Base-by-base conservation (phyloP, 2,329 filamentous ascomycete species). In the Pestalotiopsis sp. region DNA sequence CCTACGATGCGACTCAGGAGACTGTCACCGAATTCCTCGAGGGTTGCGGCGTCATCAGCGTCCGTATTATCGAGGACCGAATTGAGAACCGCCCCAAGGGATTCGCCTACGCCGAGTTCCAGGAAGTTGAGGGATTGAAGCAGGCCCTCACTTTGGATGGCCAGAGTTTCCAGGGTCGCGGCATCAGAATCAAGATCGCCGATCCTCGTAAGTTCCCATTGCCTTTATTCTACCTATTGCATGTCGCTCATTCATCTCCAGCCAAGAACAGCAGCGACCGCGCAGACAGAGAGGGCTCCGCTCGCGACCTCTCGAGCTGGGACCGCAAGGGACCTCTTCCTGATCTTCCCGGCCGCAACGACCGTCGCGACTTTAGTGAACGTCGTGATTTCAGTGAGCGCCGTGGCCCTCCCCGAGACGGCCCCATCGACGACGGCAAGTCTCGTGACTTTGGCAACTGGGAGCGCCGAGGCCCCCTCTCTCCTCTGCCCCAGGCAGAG, bases 31-130 rank as follows among this genome's bases (percentile, higher is more conserved):
- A 94, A 66, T 96, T 98, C 78, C 97, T 99, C 78, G 84, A 86
- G 66, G 93, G 87, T 68, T 98, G 95, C 81, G 89, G 94, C 72
- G 91, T 98, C 75, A 92, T 92, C 73, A 98, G 90, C 79, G 94
- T 99, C 73, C 93, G 96, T 77, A 94, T 99, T 76, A 97, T 99
- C 72, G 95, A 98, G 84, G 97, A 99, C 83, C 96, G 95, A 79
- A 87, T 97, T 80, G 92, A 96, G 79, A 90, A 92, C 81, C 94
- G 95, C 78, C 96, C 96, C 73, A 99, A 99, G 86, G 96, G 96
- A 63, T 99, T 99, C 77, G 96, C 95, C 71, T 99, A 99, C 80
- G 95, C 97, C 73, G 96, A 99, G 81, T 99, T 99, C 77, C 90
- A 87, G 73, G 91, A 90, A 65, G 84, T 96, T 59, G 95, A 98